These are phyloP conservation scores for Byssoonygena ceratinophila DNA, from an alignment of 2,329 filamentous ascomycete genomes.

Conservation along the genomic window DNA sequence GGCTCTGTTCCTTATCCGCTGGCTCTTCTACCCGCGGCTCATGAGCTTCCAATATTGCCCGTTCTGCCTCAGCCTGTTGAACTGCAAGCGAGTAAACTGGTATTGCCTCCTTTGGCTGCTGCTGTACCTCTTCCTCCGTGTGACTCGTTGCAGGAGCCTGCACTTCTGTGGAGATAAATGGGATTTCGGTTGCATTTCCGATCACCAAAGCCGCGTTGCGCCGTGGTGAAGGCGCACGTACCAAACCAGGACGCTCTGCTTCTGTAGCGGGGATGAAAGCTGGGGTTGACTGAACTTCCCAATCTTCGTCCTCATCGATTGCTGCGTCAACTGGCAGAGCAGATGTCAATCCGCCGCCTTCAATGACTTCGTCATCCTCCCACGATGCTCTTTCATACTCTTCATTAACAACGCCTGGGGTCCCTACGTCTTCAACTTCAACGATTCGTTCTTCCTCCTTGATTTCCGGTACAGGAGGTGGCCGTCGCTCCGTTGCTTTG, in stretches of 20 bases:
- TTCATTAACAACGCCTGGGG: neutral
- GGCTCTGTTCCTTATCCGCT: neutral
- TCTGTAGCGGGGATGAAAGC: neutral
- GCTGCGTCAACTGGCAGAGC: neutral
- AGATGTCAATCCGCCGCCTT: neutral
- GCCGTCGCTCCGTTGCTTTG: neutral
- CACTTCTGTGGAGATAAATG: neutral
- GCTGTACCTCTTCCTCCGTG: neutral
- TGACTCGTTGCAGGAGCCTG: too few relatives aligned
- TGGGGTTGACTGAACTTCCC: neutral
- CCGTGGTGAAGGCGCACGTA: neutral
- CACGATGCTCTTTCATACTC: neutral
- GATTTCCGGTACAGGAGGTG: neutral
- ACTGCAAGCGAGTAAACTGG: slow-evolving; percentile 1
- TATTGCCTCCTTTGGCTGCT: neutral
- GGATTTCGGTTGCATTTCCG: slow-evolving; percentile 4
- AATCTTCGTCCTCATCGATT: neutral
- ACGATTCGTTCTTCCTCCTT: neutral
- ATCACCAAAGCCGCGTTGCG: slow-evolving; percentile 2
- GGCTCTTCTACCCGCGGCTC: neutral
- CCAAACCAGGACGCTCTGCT: neutral
- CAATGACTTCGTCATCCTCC: slow-evolving; percentile 6
- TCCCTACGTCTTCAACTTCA: neutral
- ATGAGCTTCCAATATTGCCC: neutral
- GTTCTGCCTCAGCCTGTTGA: slow-evolving; percentile 10